Evolutionary conservation across 305 asterid species (phyloP), one percentile per base, ranked within the genome.

Genomic region (Ilex paraguariensis): DNA sequence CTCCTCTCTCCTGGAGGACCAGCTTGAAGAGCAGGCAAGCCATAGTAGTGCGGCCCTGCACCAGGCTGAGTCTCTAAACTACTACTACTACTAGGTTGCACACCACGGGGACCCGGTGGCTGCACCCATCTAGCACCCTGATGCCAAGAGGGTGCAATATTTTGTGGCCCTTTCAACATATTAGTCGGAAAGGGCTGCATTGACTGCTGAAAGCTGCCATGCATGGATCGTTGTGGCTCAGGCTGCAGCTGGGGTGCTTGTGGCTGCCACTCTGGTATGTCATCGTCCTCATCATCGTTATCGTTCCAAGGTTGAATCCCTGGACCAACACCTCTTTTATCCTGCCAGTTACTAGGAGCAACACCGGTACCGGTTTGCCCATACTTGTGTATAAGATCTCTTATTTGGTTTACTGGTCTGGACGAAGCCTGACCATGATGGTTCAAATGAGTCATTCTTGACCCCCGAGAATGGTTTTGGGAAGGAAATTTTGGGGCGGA

Each of bases 181-280:
- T 63, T 59, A 7, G 51, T 46, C 52, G 10, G 5, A 46, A 10
- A 12, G 52, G 52, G 5, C 15, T 11, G 52, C 13, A 11, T 6
- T 15, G 56, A 14, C 31, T 1, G 56, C 28, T 14, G 28, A 16
- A 52, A 52, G 62, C 59, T 73, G n/a, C 62, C 78, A 6, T 60
- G 69, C 14, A 36, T 49, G 3, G 72, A 15, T 14, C 52, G 65
- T 46, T 51, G 65, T 54, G 21, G 75, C 28, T 67, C 69, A 31
- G 6, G 79, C 28, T 17, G 84, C 14, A 15, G 69, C 2, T 13
- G 74, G 5, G 81, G 82, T 44, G 81, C 77, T 31, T 82, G 76
- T 2, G 98, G 99, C 80, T 71, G 81, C 99, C 99, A 94, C 70
- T 94, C 98, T 0, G 97, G 99, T 9, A 94, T 91, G 56, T 94